phyloP scores from a whole-genome alignment of 352 stramenopile species.

The Peronospora belbahrii region DNA sequence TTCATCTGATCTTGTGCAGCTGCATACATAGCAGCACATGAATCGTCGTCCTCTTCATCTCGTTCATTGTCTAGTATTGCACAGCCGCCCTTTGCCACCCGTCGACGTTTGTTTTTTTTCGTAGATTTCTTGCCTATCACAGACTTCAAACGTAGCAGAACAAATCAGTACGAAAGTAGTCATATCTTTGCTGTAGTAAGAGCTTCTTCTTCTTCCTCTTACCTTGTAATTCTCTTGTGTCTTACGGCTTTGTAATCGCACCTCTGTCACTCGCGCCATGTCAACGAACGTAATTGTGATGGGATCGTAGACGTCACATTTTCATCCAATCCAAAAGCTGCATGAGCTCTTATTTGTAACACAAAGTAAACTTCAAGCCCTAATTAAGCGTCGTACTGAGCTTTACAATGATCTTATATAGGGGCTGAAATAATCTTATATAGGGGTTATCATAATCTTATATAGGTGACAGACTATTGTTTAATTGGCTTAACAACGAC shows the following conservation, averaged over 20 bases:
- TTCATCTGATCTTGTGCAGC: conserved; percentile 47
- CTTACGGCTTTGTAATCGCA: conserved; percentile 19
- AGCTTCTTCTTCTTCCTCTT: background rate
- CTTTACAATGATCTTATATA: conserved; percentile 2
- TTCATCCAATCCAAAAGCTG: conserved; percentile 21
- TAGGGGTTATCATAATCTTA: no score
- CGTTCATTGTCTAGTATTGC: background rate
- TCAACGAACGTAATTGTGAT: conserved; percentile 1
- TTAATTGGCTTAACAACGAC: no score
- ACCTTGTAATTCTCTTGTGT: conserved; percentile 11
- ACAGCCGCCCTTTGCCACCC: background rate
- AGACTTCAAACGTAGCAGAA: background rate
- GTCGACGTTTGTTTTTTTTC: conserved; percentile 26
- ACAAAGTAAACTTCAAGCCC: no score
- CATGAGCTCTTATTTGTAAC: no score
- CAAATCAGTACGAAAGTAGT: background rate
- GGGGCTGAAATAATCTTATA: no score
- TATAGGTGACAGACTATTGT: no score
- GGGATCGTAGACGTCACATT: conserved; percentile 1
- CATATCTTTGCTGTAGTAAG: background rate
- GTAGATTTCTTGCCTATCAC: conserved; percentile 20
- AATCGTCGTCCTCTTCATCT: conserved; percentile 5
- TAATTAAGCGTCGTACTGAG: conserved; percentile 3
- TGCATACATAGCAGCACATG: conserved; percentile 35
- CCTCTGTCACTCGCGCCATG: conserved; percentile 22